Percentiles rank a stretch among this genome's conserved stretches.
These are phyloP conservation scores for Alternaria brassicicola DNA, from an alignment of 2,329 filamentous ascomycete species.

Conservation along the genomic window DNA sequence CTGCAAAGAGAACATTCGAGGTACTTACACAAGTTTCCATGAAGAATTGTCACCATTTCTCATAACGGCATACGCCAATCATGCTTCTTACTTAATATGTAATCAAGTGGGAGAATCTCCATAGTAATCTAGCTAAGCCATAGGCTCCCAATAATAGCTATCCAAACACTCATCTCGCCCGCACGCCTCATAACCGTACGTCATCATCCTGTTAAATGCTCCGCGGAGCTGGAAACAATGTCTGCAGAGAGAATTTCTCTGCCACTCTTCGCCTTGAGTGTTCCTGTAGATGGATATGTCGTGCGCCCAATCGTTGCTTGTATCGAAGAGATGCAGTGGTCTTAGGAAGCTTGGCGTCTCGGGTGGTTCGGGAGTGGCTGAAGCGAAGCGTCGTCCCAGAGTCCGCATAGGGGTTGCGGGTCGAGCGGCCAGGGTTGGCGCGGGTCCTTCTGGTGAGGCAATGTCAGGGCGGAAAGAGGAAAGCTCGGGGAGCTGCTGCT, in stretches of 20 bases:
- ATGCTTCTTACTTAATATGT: too few species aligned
- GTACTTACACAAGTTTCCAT: too few species aligned
- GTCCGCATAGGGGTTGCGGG: background rate
- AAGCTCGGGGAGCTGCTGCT: conserved; percentile 4
- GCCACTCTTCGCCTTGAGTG: conserved; percentile 31
- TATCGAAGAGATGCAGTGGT: conserved; percentile 38
- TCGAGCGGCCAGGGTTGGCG: background rate
- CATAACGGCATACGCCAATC: too few species aligned
- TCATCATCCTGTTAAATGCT: conserved; percentile 28
- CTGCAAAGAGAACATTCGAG: too few species aligned
- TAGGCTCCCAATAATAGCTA: conserved; percentile 39
- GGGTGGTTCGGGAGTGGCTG: conserved; percentile 1
- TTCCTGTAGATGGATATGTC: conserved; percentile 37
- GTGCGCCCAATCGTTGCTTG: background rate
- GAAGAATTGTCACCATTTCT: too few species aligned
- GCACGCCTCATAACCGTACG: conserved; percentile 38
- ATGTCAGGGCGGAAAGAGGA: conserved; percentile 22
- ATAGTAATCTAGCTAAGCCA: background rate
- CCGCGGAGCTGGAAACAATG: conserved; percentile 38
- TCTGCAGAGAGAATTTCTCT: conserved; percentile 30
- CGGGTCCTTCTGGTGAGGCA: conserved; percentile 4
- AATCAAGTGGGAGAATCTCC: background rate
- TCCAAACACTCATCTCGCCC: conserved; percentile 32
- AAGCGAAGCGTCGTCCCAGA: conserved; percentile 7
- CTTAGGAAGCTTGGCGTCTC: conserved; percentile 33